Base-by-base conservation (phyloP, 257 asterid species). In the Penstemon davidsonii region DNA sequence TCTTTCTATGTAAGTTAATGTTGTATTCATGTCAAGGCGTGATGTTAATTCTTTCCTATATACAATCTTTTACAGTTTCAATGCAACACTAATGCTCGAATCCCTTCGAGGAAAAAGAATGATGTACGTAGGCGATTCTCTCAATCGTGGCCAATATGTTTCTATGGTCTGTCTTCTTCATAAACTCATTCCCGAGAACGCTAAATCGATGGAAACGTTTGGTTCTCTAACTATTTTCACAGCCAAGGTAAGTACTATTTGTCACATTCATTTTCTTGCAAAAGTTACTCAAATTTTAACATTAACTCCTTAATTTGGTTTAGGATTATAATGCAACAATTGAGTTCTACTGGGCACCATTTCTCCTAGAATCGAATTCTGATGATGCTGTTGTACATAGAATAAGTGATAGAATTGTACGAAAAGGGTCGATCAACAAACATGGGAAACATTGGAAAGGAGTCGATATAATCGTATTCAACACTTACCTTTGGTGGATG, bases 321-420 rank as follows among this genome's bases (percentile, higher is more conserved):
- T 42, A 89, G 96, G 92, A 89, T 62, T 89, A 87, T 52, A 89
- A 89, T 67, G 92, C 95, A 0, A 89, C 96, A 0, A 86, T 89
- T 8, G 96, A 89, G 70, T 89, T 87, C 45, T 89, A 89, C 53
- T 89, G 96, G 96, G 90, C 96, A 0, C 96, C 96, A 60, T 89
- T 89, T 63, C 60, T 89, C 72, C 90, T 89, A 41, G 96, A 89
- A 51, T 89, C 96, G 7, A 89, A 89, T 15, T 89, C 96, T 61
- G 73, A 90, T 80, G 64, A 84, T 77, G 60, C 88, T 5, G 39
- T 81, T 8, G 62, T 65, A 1, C 84, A 85, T 56, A 75, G 85
- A 45, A 74, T 80, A 67, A 80, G 80, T 40, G 84, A 80, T 2
- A 55, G 86, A 25, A 4, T 78, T 1, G 87, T 85, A 0, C 74